These are phyloP conservation scores for Rhodotorula paludigena DNA, from an alignment of 768 basidiomycete genomes.

Conservation along the genomic window DNA sequence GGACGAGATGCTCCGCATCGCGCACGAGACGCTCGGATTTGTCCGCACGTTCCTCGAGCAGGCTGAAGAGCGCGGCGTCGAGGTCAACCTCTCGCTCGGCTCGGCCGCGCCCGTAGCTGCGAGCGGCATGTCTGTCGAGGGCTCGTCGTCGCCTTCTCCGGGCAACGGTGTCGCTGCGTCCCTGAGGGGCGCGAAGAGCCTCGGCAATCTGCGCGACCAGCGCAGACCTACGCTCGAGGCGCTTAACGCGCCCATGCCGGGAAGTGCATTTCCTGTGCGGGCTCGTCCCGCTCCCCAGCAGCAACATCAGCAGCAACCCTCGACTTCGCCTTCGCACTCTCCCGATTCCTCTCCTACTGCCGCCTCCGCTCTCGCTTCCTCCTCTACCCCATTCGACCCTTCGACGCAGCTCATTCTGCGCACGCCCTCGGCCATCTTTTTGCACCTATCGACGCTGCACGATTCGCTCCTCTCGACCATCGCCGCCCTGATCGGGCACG, in stretches of 20 bases:
- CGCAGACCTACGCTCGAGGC: constrained; percentile 2
- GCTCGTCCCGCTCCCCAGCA: too few relatives aligned
- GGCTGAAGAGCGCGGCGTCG: constrained; percentile 47
- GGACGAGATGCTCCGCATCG: constrained; percentile 71
- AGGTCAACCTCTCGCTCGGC: constrained; percentile 20
- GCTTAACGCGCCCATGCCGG: background rate
- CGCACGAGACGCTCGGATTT: constrained; percentile 72
- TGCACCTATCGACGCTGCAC: constrained; percentile 55
- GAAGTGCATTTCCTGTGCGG: too few relatives aligned
- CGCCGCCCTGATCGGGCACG: constrained; percentile 95
- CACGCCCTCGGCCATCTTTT: constrained; percentile 16
- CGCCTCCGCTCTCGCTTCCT: too few relatives aligned
- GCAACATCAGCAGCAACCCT: too few relatives aligned
- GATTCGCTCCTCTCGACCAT: constrained; percentile 88
- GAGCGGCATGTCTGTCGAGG: background rate
- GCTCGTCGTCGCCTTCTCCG: background rate
- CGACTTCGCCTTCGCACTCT: background rate
- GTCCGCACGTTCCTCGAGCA: constrained; percentile 67
- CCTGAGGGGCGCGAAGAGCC: constrained; percentile 20
- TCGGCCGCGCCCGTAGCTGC: background rate
- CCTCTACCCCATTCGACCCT: background rate
- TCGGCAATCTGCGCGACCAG: constrained; percentile 14
- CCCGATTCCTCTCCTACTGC: background rate
- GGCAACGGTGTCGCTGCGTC: background rate
- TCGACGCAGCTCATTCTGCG: constrained; percentile 5